Base-by-base conservation (phyloP, 441 rosid genomes). In the Viola pubescens region DNA sequence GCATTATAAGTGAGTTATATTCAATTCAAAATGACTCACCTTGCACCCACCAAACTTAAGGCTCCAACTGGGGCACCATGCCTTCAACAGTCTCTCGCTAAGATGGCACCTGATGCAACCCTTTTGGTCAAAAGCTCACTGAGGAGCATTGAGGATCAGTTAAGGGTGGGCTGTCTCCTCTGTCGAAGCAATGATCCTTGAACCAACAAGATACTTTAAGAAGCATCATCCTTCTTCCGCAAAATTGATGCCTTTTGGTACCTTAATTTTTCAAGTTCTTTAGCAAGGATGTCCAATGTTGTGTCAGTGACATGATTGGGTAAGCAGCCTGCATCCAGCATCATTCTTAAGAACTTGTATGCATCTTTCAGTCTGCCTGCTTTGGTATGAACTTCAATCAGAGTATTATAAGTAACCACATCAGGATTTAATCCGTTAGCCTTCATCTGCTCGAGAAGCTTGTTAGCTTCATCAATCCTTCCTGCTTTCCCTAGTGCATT, bases 261-360 rank as follows among this genome's bases (percentile, higher is more conserved):
- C 69, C 91, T 81, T 52, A 68, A 60, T 61, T 78, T 82, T 69
- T 85, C 91, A 34, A 91, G 85, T 75, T 89, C 91, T 70, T 72
- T 82, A 9, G 85, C 94, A 38, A 91, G 78, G 77, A 77, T 79
- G 70, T 87, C 94, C 70, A 87, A 64, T 59, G 84, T 89, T 13
- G 95, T 89, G 76, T 91, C 98, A 0, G 97, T 89, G 16, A 87
- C 84, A 55, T 84, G 84, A 61, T 91, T 85, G 0, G 97, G 97
- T 54, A 80, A 74, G 78, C 89, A 84, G 52, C 85, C 83, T 1
- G 81, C 82, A 61, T 89, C 89, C 57, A 91, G 60, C 96, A 87
- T 91, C 83, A 72, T 68, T 70, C 75, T 83, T 66, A 85, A 66
- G 77, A 72, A 82, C 52, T 80, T 79, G 62, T 87, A 75, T 8